Base-by-base conservation (phyloP, 169 alveolate species). In the Cryptosporidium canis region DNA sequence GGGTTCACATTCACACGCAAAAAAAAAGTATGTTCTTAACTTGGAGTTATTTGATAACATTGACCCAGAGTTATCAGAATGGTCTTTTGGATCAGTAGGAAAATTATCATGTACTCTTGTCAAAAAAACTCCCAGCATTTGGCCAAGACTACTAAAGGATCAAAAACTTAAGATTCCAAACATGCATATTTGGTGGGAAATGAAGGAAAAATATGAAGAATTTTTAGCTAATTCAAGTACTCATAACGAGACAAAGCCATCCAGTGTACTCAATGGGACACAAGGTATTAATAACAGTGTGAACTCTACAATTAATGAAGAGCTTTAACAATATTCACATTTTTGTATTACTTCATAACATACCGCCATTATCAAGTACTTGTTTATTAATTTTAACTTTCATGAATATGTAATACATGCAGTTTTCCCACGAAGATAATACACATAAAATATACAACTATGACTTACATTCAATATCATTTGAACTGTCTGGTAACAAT, bases 131-230 rank as follows among this genome's bases (percentile, higher is more conserved):
- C 83, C 90, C 29, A 56, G 18, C 27, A 94, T 94, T 41, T 95
- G 98, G 97, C 92, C 92, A 35, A 90, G 94, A 70, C 92, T 95
- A 35, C 83, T 93, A 43, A 92, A 91, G 83, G 93, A 94, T 83
- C 92, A 83, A 56, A 96, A 94, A 53, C 85, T 83, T 24, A 94
- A 95, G 84, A 83, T 92, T 24, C 93, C 94, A 41, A 96, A 96
- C 90, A 94, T 94, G 95, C 96, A 94, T 66, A 93, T 94, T 27
- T 96, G 98, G 98, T 95, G 97, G 97, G 98, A 95, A 72, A 96
- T 96, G 98, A 94, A 93, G 83, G 98, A 96, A 72, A 96, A 95
- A 92, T 94, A 92, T 87, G 95, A 85, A 83, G 72, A 53, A 2
- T 51, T 51, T 8, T 21, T 12, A 51, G 11, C 63, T 3, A 5